These are phyloP conservation scores for Bothriochloa decipiens DNA, from an alignment of 176 grass and related monocot species.

Conservation along the genomic window DNA sequence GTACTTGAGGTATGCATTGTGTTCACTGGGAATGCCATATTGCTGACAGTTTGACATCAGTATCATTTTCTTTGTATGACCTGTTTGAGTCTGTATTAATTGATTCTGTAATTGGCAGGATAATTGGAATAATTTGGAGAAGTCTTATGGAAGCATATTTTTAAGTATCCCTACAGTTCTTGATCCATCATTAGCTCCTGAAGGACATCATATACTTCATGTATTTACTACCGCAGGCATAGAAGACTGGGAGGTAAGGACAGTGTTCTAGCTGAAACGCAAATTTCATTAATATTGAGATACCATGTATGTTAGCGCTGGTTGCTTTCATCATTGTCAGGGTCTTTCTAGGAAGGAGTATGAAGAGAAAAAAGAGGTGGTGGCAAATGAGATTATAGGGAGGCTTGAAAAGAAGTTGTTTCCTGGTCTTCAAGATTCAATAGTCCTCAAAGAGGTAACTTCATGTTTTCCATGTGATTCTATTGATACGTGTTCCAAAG, in stretches of 20 bases:
- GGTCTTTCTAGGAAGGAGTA: constrained; percentile 80
- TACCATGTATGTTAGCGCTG: background rate
- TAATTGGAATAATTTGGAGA: constrained; percentile 83
- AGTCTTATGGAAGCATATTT: constrained; percentile 96
- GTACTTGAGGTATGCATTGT: constrained; percentile 76
- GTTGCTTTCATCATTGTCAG: constrained; percentile 44
- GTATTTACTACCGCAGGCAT: constrained; percentile 92
- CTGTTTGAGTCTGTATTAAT: constrained; percentile 6
- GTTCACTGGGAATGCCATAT: background rate
- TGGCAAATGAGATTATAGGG: constrained; percentile 79
- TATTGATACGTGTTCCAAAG: background rate
- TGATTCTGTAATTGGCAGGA: constrained; percentile 53
- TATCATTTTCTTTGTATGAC: background rate
- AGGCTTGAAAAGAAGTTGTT: constrained; percentile 91
- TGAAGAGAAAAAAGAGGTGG: constrained; percentile 75
- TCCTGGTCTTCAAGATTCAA: constrained; percentile 83
- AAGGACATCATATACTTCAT: constrained; percentile 96
- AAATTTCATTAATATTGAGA: constrained; percentile 2
- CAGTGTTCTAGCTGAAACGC: background rate
- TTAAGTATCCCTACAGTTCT: constrained; percentile 97
- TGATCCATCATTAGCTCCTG: constrained; percentile 81
- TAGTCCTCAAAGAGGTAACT: constrained; percentile 89
- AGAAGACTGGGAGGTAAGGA: constrained; percentile 87
- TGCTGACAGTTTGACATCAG: background rate
- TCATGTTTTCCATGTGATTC: constrained; percentile 17